These are phyloP conservation scores for Cyclotella baltica DNA, from an alignment of 108 stramenopile genomes.

Conservation along the genomic window DNA sequence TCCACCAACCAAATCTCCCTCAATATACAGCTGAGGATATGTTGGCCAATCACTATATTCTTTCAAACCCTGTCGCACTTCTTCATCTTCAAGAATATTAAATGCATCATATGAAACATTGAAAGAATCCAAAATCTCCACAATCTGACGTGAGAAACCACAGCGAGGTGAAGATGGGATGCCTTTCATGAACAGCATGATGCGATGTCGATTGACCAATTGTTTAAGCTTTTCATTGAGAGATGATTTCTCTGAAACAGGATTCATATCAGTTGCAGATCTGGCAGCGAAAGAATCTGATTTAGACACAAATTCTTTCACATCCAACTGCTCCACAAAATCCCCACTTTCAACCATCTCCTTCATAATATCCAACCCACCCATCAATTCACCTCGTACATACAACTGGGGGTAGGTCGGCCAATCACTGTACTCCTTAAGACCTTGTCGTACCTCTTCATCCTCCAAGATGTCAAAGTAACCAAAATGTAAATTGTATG, in stretches of 20 bases:
- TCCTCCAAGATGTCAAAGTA: constrained; percentile 90
- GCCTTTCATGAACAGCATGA: constrained; percentile 99
- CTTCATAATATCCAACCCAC: constrained; percentile 97
- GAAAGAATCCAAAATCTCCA: constrained; percentile 79
- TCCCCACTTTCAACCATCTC: constrained; percentile 90
- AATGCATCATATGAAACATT: constrained; percentile 84
- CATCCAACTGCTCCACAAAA: constrained; percentile 62
- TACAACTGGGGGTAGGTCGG: constrained; percentile 98
- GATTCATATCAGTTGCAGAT: neutral
- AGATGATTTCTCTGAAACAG: constrained; percentile 3
- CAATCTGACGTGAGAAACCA: constrained; percentile 91
- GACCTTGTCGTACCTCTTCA: constrained; percentile 89
- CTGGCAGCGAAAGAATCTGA: neutral
- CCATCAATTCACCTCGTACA: constrained; percentile 93
- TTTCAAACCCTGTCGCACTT: constrained; percentile 94
- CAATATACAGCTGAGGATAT: constrained; percentile 95
- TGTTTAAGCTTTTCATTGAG: constrained; percentile 67
- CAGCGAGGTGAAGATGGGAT: constrained; percentile 89
- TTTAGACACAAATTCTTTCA: constrained; percentile 30
- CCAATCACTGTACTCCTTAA: constrained; percentile 92
- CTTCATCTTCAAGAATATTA: constrained; percentile 88
- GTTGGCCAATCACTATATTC: constrained; percentile 95
- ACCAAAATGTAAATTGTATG: constrained; percentile 72
- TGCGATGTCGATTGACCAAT: constrained; percentile 63
- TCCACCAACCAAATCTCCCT: constrained; percentile 96